A percentile compares a stretch with the other conserved stretches of the same genome.
Conservation (phyloP, 352 stramenopile species). For the Thalassiosira exigua region DNA sequence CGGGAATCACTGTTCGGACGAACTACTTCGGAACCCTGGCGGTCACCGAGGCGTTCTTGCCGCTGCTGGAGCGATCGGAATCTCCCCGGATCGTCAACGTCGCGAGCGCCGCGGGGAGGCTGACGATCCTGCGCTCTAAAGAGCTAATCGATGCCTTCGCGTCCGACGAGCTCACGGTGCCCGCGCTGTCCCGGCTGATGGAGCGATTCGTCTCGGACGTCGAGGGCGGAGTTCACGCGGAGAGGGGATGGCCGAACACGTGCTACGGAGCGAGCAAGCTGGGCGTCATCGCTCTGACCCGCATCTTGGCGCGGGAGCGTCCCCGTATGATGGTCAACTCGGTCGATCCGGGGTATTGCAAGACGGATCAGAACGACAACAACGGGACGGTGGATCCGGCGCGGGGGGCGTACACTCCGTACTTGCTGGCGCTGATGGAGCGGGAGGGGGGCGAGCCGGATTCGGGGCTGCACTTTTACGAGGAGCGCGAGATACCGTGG, state of each 20-base stretch:
- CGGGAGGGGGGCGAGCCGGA: not conserved
- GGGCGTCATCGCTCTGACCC: constrained; percentile 91
- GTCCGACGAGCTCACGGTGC: constrained; percentile 45
- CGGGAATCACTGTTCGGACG: constrained; percentile 74
- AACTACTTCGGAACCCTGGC: constrained; percentile 84
- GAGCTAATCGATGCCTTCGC: constrained; percentile 56
- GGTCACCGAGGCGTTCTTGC: constrained; percentile 69
- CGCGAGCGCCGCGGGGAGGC: constrained; percentile 60
- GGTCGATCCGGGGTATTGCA: constrained; percentile 80
- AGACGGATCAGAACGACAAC: constrained; percentile 83
- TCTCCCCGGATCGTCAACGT: constrained; percentile 78
- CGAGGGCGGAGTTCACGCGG: constrained; percentile 48
- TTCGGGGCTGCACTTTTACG: constrained; percentile 62
- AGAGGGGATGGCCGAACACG: constrained; percentile 82
- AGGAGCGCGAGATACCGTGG: constrained; percentile 63
- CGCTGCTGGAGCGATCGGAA: constrained; percentile 65
- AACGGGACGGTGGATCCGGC: constrained; percentile 52
- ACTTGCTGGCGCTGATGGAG: constrained; percentile 63
- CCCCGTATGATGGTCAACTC: constrained; percentile 68
- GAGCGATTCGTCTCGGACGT: constrained; percentile 60
- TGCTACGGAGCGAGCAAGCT: constrained; percentile 91
- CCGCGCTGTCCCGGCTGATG: constrained; percentile 58
- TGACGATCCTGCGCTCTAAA: constrained; percentile 65
- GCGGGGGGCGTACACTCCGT: constrained; percentile 63
- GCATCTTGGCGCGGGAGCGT: constrained; percentile 86